Evolutionary conservation across 805 yeast genomes (phyloP), one percentile per base, ranked within the genome.

Genomic region (Wickerhamomyces chaumierensis): DNA sequence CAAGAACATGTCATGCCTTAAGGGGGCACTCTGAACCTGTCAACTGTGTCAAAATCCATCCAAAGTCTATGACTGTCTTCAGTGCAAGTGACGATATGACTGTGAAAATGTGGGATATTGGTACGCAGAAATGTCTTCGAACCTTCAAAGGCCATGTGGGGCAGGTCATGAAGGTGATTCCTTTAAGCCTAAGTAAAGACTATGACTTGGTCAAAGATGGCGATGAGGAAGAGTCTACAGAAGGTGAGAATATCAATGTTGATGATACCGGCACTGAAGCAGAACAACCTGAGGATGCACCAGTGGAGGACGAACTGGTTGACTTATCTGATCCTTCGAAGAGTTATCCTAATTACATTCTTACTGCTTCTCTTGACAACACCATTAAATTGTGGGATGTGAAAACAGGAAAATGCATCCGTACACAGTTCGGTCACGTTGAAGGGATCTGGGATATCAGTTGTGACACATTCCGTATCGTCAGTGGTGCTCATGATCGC

Each of bases 381-480:
- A 88, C 96, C 6, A 86, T 88, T 57, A 86, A 88, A 56, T 59
- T 90, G 36, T 88, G 96, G 96, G 94, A 86, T 48, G 81, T 87
- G 23, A 68, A 67, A 44, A 75, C 92, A 1, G 96, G 96, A 3
- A 75, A 77, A 57, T 90, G 97, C 54, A 74, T 87, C 11, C 69
- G 96, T 41, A 92, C 98, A 0, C 90, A 92, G 58, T 92, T 90
- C 63, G 98, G 98, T 3, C 98, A 92, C 56, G 86, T 90, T 39
- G 97, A 92, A 60, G 98, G 98, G 18, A 95, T 92, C 16, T 90
- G 97, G 96, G 86, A 90, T 33, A 81, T 92, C 40, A 86, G 92
- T 15, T 95, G 96, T 1, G 97, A 92, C 63, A 87, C 88, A 31
- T 92, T 92, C 68, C 72, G 98, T 48, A 83, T 92, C 34, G 83